Evolutionary conservation across 352 stramenopile genomes (phyloP), one percentile per base, ranked within the genome.

Genomic region (Phytophthora colocasiae): DNA sequence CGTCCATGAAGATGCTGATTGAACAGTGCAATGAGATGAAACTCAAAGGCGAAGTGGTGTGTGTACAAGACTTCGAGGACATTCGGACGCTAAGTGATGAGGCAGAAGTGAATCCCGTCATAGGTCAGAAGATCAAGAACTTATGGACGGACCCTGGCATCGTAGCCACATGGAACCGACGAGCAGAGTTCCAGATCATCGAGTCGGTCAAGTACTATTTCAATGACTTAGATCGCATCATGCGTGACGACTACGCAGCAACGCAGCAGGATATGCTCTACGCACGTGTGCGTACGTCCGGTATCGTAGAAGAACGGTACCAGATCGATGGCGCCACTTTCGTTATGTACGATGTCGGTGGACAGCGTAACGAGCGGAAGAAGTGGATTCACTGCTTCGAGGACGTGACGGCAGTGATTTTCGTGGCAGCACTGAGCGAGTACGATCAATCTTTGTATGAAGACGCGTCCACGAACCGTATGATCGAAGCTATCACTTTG

Each of bases 301-400:
- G 95, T 47, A 98, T 99, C 40, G 95, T 99, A 39, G 97, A 97
- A 62, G 95, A 98, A 69, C 87, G 91, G 63, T 98, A 98, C 75
- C 84, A 97, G 53, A 98, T 98, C 64, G 94, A 98, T 66, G 92
- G 90, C 40, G 96, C 96, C 24, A 94, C 97, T n/a, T 98, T 98
- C 69, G 93, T 98, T 69, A 98, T 98, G 91, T 98, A 98, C 75
- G 96, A 99, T 72, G 96, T 98, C 22, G 96, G 96, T 45, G 96
- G 96, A 7, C 96, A 99, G 78, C 85, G 96, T 50, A 98, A 98
- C 73, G 96, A 99, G 78, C 78, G 96, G 19, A 97, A 98, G 69
- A 98, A 99, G 80, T 99, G 96, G 96, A 98, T 98, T 77, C 94
- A 98, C 75, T 98, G 92, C 69, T 98, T 99, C 66, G 96, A 99